A percentile compares a stretch with the other conserved stretches of the same genome.
Evolutionary conservation across 495 filamentous ascomycete genomes (phyloP).

Genomic region (Rostrohypoxylon terebratum): DNA sequence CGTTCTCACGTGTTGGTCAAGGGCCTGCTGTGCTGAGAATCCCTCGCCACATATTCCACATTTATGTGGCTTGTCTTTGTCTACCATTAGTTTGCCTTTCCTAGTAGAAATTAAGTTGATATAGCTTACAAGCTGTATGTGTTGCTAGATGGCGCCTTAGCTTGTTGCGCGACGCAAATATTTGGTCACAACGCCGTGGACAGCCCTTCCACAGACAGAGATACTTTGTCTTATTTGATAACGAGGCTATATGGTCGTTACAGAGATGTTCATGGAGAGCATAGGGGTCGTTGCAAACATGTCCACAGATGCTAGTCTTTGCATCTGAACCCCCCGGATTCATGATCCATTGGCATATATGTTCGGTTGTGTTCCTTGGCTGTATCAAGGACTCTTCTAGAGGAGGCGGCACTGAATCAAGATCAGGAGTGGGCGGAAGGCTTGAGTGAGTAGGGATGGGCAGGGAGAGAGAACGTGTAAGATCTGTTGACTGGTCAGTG

Average conservation of each 20-base stretch:
- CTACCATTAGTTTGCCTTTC: conserved; percentile 20
- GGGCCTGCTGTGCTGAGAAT: conserved; percentile 70
- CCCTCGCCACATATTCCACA: conserved; percentile 65
- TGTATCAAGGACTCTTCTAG: conserved; percentile 17
- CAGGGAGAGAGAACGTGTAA: conserved; percentile 15
- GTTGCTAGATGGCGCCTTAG: conserved; percentile 72
- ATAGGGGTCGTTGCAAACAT: conserved; percentile 29
- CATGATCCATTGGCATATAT: conserved; percentile 52
- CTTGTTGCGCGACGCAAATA: conserved; percentile 66
- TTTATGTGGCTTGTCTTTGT: conserved; percentile 68
- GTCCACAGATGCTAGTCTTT: conserved; percentile 37
- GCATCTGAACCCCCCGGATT: conserved; percentile 21
- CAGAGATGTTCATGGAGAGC: conserved; percentile 58
- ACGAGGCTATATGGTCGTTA: conserved; percentile 51
- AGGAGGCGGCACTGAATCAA: conserved; percentile 8
- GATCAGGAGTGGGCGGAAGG: conserved; percentile 23
- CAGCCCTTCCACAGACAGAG: conserved; percentile 63
- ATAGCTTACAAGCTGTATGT: conserved; percentile 69
- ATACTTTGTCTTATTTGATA: conserved; percentile 58
- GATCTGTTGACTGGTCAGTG: not conserved
- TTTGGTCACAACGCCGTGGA: conserved; percentile 49
- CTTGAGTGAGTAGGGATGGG: conserved; percentile 25
- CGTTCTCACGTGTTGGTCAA: conserved; percentile 70
- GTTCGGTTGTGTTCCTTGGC: conserved; percentile 10
- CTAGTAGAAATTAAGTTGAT: not conserved